These are phyloP conservation scores for Clonostachys chloroleuca DNA, from an alignment of 2,329 filamentous ascomycete species.

Conservation along the genomic window DNA sequence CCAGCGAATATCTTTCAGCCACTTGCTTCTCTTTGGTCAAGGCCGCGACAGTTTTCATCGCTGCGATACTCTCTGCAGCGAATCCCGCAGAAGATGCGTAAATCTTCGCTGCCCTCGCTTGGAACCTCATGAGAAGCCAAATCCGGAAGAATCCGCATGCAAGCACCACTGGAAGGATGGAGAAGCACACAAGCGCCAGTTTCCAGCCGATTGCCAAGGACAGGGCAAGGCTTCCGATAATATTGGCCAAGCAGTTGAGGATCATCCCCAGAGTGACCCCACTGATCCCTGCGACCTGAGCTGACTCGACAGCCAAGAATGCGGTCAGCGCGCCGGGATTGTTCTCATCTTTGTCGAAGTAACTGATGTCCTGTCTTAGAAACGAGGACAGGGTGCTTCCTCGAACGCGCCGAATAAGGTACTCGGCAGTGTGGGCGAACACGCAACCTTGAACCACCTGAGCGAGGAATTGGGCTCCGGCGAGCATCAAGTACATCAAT, in stretches of 20 bases:
- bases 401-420: slow-evolving; percentile 77
- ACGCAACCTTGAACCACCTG: slow-evolving; percentile 33
- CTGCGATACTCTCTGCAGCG: slow-evolving; percentile 88
- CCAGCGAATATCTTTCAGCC: slow-evolving; percentile 62
- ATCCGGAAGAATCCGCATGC: slow-evolving; percentile 85
- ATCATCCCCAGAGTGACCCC: slow-evolving; percentile 86
- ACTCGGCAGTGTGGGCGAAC: slow-evolving; percentile 24
- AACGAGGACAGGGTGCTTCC: slow-evolving; percentile 57
- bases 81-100: slow-evolving; percentile 80
- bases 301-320: slow-evolving; percentile 86
- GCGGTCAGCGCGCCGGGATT: slow-evolving; percentile 83
- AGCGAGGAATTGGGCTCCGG: slow-evolving; percentile 32
- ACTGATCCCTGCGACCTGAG: slow-evolving; percentile 81
- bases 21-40: slow-evolving; percentile 85
- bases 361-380: slow-evolving; percentile 87
- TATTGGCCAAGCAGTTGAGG: slow-evolving; percentile 72
- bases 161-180: slow-evolving; percentile 73
- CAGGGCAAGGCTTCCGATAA: slow-evolving; percentile 68
- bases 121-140: slow-evolving; percentile 76
- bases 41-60: slow-evolving; percentile 89
- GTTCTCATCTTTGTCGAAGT: slow-evolving; percentile 88
- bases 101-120: slow-evolving; percentile 71
- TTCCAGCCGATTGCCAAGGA: slow-evolving; percentile 83
- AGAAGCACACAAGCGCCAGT: slow-evolving; percentile 75
- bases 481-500: slow-evolving; percentile 46